Evolutionary conservation across 2,329 filamentous ascomycete genomes (phyloP).

Genomic region (Apiospora marii): DNA sequence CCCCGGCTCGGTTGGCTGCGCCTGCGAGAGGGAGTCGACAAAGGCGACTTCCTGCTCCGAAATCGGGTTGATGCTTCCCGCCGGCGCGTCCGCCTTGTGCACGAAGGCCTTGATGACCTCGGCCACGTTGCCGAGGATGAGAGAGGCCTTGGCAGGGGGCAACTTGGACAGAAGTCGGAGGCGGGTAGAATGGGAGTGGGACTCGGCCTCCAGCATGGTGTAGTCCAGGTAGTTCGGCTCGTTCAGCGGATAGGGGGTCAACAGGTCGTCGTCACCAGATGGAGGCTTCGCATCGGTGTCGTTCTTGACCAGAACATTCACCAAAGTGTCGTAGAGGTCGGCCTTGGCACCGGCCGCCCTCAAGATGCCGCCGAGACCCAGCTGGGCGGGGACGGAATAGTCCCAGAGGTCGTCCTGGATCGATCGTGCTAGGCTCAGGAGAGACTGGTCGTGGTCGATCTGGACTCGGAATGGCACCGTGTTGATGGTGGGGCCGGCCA

Average conservation of each 20-base stretch:
- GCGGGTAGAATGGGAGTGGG: not conserved
- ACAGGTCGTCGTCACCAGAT: not conserved
- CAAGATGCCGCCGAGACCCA: conserved; percentile 39
- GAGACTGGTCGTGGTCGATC: conserved; percentile 27
- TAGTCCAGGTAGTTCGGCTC: conserved; percentile 27
- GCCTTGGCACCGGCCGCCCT: conserved; percentile 22
- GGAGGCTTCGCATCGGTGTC: not conserved
- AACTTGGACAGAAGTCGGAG: conserved; percentile 23
- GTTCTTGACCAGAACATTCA: conserved; percentile 25
- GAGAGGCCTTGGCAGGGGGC: conserved; percentile 3
- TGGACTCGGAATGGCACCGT: conserved; percentile 43
- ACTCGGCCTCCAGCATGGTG: conserved; percentile 28
- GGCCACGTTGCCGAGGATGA: conserved; percentile 25
- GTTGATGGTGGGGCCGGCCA: conserved; percentile 54
- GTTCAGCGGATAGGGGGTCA: conserved; percentile 13
- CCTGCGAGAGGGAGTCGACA: conserved; percentile 24
- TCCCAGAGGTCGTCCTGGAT: conserved; percentile 39
- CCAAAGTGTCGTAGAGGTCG: conserved; percentile 25
- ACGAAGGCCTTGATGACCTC: conserved; percentile 25
- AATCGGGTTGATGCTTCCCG: conserved; percentile 15
- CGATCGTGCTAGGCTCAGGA: conserved; percentile 36
- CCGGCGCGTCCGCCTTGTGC: not conserved
- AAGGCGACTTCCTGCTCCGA: conserved; percentile 24
- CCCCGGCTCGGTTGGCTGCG: conserved; percentile 5
- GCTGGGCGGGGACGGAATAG: conserved; percentile 40